Evolutionary conservation across 306 rosid genomes (phyloP).

Genomic region (Purshia tridentata): DNA sequence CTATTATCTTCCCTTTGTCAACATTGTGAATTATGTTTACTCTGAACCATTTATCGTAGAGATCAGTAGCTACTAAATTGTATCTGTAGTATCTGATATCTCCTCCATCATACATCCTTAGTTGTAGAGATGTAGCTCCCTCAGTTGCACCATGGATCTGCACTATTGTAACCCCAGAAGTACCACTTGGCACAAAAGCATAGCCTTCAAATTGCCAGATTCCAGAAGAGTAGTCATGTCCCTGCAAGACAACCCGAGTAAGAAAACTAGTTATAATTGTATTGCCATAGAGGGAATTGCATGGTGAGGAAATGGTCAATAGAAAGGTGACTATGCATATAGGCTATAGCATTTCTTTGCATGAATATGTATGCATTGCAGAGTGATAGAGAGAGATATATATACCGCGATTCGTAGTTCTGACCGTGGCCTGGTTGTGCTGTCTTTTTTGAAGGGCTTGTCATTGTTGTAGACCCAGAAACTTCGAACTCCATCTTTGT

Average conservation of each 20-base stretch:
- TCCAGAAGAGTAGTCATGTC: conserved; percentile 24
- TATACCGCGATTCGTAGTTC: conserved; percentile 1
- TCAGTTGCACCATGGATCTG: conserved; percentile 33
- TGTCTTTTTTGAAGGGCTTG: not conserved
- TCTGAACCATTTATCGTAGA: conserved; percentile 37
- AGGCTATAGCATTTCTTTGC: too few relatives aligned
- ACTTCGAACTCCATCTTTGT: conserved; percentile 11
- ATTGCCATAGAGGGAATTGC: not conserved
- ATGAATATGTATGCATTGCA: too few relatives aligned
- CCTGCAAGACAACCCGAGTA: not conserved
- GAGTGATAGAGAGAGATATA: not conserved
- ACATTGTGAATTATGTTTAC: conserved; percentile 38
- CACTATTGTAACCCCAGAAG: conserved; percentile 14
- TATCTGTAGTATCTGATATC: conserved; percentile 24
- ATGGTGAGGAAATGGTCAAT: not conserved
- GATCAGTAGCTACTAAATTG: conserved; percentile 20
- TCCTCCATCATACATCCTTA: conserved; percentile 29
- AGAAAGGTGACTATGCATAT: too few relatives aligned
- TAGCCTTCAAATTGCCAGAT: conserved; percentile 32
- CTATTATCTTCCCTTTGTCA: conserved; percentile 23
- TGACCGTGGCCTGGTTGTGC: not conserved
- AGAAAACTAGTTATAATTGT: not conserved
- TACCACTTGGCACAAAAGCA: conserved; percentile 8
- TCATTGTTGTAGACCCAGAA: conserved; percentile 23
- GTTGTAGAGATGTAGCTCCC: conserved; percentile 30